Evolutionary conservation across 148 eudicot species (phyloP), one percentile per base, ranked within the genome.

Genomic region (Silene latifolia): DNA sequence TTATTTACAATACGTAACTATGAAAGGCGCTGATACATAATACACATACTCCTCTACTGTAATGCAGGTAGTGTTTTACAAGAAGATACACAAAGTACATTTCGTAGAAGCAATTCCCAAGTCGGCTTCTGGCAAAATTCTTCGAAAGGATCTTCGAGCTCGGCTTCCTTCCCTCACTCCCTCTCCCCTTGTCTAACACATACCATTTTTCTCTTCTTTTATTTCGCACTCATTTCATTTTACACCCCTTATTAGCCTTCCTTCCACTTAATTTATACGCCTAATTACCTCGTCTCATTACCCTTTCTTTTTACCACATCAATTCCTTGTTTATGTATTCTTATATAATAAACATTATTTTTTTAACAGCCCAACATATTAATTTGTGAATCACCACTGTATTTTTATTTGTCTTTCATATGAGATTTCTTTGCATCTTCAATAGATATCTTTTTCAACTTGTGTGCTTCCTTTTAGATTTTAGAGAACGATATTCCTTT

Each of bases 21-120:
- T 14, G 14, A 48, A 48, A 48, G 15, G 13, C 14, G 54, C 54
- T 48, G 54, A 48, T 48, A 48, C 3, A 48, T 48, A 3, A 3
- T 48, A 48, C 3, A 1, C 54, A 47, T 47, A 12, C 14, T 10
- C 54, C 15, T 48, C 14, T 48, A 48, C 54, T 48, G 54, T 48
- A 48, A 6, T 59, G 25, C 85, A 90, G 96, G 96, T 89, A 71
- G 93, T 91, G 53, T 91, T 89, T 69, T 93, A 93, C 87, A 93
- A 93, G 89, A 90, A 84, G 78, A 71, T 93, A 76, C 96, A 93
- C 85, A 89, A 72, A 80, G 98, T 93, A 19, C 88, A 87, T 83
- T 93, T 93, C 74, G 83, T 88, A 46, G 81, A 83, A 7, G 81
- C 90, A 10, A 89, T 93, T 79, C 98, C 98, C 29, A 93, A 93